Conservation (phyloP, 768 basidiomycete genomes). For the Pisolithus microcarpus region DNA sequence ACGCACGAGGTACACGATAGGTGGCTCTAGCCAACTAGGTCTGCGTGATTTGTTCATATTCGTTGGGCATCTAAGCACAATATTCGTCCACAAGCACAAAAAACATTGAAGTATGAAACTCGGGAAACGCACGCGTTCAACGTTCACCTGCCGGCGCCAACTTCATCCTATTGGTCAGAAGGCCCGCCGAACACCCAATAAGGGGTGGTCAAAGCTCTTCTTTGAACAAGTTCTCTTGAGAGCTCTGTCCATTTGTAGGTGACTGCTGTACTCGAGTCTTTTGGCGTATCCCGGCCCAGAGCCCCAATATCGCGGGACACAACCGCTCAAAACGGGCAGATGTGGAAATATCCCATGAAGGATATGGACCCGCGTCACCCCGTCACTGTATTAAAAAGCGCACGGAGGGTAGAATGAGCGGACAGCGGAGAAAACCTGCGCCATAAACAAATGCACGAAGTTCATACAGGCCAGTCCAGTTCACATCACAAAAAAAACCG, state of each 20-base stretch:
- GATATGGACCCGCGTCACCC: constrained; percentile 17
- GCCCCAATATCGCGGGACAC: constrained; percentile 41
- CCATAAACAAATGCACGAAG: too few species aligned
- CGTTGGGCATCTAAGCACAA: constrained; percentile 34
- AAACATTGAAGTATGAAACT: constrained; percentile 8
- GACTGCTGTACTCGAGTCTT: constrained; percentile 31
- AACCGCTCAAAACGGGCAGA: constrained; percentile 28
- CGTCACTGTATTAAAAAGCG: constrained; percentile 9
- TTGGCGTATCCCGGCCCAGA: constrained; percentile 24
- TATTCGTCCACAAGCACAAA: constrained; percentile 31
- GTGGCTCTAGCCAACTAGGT: constrained; percentile 44
- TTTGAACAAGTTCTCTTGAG: constrained; percentile 34
- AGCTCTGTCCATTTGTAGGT: constrained; percentile 22
- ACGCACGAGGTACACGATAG: constrained; percentile 47
- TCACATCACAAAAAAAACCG: neutral
- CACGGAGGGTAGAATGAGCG: neutral
- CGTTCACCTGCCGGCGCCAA: constrained; percentile 41
- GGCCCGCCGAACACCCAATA: constrained; percentile 49
- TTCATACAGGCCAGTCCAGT: neutral
- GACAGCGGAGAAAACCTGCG: too few species aligned
- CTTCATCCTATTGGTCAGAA: constrained; percentile 49
- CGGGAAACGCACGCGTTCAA: constrained; percentile 28
- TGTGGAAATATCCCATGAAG: constrained; percentile 28
- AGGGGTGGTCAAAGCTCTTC: constrained; percentile 42
- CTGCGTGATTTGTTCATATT: constrained; percentile 49